phyloP scores from a whole-genome alignment of 768 basidiomycete species.

The Lactifluus pinguis region DNA sequence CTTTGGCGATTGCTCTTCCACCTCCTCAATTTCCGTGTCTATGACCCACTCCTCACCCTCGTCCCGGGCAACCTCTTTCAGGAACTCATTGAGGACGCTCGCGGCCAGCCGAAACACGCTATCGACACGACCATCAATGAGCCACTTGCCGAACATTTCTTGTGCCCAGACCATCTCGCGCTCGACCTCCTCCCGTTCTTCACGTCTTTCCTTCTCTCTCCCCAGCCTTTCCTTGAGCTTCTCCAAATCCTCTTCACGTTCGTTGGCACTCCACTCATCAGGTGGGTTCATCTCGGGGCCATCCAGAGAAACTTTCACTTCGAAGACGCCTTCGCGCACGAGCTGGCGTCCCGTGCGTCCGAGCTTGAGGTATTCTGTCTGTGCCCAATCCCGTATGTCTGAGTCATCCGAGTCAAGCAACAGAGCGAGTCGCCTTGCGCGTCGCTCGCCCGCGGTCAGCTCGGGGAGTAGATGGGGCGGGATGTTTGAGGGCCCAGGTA shows the following conservation, averaged over 20 bases:
- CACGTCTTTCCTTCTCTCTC: slow-evolving; percentile 8
- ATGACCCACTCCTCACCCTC: slow-evolving; percentile 16
- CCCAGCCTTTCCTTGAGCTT: slow-evolving; percentile 14
- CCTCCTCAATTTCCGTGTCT: neutral
- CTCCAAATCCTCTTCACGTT: slow-evolving; percentile 16
- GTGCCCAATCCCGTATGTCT: slow-evolving; percentile 18
- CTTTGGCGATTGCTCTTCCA: neutral
- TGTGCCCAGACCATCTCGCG: slow-evolving; percentile 18
- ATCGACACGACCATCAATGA: slow-evolving; percentile 15
- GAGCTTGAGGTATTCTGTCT: slow-evolving; percentile 19
- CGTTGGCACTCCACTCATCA: slow-evolving; percentile 12
- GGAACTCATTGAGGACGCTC: slow-evolving; percentile 8
- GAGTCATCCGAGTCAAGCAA: slow-evolving; percentile 18
- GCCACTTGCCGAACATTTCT: slow-evolving; percentile 17
- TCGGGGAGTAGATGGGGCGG: slow-evolving; percentile 15
- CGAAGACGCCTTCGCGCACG: slow-evolving; percentile 19
- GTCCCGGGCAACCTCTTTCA: slow-evolving; percentile 16
- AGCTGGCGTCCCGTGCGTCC: slow-evolving; percentile 10
- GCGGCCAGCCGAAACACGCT: slow-evolving; percentile 18
- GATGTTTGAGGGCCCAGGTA: neutral
- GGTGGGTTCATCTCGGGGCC: slow-evolving; percentile 1
- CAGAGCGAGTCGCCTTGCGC: slow-evolving; percentile 16
- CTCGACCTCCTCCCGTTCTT: slow-evolving; percentile 15
- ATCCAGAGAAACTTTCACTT: slow-evolving; percentile 9
- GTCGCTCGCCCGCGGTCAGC: slow-evolving; percentile 7